Percentiles rank a stretch among this genome's conserved stretches.
Conservation (phyloP, 148 eudicot species). For the Amaranthus palmeri region DNA sequence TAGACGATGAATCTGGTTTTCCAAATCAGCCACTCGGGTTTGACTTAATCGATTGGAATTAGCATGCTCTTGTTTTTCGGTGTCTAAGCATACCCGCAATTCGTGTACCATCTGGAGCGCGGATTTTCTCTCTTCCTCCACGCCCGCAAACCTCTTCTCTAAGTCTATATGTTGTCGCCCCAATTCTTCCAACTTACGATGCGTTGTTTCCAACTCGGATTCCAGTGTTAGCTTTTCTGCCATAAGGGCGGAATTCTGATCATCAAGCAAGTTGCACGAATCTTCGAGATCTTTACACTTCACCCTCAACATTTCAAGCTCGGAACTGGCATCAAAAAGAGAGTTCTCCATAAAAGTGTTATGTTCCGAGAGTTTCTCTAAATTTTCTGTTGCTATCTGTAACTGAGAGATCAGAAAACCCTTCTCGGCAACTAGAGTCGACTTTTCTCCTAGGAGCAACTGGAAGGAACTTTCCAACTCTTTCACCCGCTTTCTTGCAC, state of each 20-base stretch:
- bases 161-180: constrained; percentile 47
- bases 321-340: constrained; percentile 63
- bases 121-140: constrained; percentile 60
- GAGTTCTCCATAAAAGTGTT: constrained; percentile 69
- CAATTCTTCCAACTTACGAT: constrained; percentile 46
- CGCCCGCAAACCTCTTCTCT: constrained; percentile 43
- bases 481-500: constrained; percentile 56
- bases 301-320: constrained; percentile 67
- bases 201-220: constrained; percentile 51
- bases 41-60: constrained; percentile 36
- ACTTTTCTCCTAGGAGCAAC: constrained; percentile 62
- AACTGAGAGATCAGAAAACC: constrained; percentile 53
- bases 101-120: constrained; percentile 46
- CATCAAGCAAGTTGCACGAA: constrained; percentile 55
- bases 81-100: constrained; percentile 43
- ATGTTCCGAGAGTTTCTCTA: constrained; percentile 63
- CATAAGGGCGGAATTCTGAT: constrained; percentile 54
- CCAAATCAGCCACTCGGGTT: constrained; percentile 40
- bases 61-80: constrained; percentile 54
- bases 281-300: constrained; percentile 64
- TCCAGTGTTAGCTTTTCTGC: constrained; percentile 48
- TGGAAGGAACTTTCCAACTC: constrained; percentile 60
- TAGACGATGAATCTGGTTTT: constrained; percentile 41
- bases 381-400: constrained; percentile 56
- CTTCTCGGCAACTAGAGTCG: constrained; percentile 57